Evolutionary conservation across 805 yeast genomes (phyloP).

Genomic region (Candida taoyuanica): DNA sequence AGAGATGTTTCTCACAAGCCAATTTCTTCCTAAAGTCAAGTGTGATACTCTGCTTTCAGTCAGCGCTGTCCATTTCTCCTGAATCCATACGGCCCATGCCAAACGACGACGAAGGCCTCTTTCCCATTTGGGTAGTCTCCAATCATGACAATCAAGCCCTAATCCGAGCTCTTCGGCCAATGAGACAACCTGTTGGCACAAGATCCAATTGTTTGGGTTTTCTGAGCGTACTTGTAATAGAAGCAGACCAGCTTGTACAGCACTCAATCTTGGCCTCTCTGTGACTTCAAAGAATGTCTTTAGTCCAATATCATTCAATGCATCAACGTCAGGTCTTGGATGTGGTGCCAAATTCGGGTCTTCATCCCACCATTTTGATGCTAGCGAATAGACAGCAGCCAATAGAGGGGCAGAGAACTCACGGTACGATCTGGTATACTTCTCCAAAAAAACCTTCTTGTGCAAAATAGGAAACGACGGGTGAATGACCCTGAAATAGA

Average conservation of each 20-base stretch:
- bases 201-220: slow-evolving; percentile 73
- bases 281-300: slow-evolving; percentile 64
- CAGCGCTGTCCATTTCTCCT: slow-evolving; percentile 86
- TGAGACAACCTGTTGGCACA: slow-evolving; percentile 83
- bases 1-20: slow-evolving; percentile 69
- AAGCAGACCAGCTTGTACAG: slow-evolving; percentile 85
- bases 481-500: slow-evolving; percentile 81
- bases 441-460: slow-evolving; percentile 86
- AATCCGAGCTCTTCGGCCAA: slow-evolving; percentile 87
- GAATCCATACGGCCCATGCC: slow-evolving; percentile 94
- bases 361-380: slow-evolving; percentile 89
- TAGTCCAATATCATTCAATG: slow-evolving; percentile 64
- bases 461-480: slow-evolving; percentile 91
- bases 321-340: slow-evolving; percentile 73
- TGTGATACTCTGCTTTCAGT: slow-evolving; percentile 85
- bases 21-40: slow-evolving; percentile 61
- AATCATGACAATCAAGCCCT: slow-evolving; percentile 82
- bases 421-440: slow-evolving; percentile 83
- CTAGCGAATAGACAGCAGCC: slow-evolving; percentile 86
- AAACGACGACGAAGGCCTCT: slow-evolving; percentile 79
- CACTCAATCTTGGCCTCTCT: slow-evolving; percentile 84
- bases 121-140: slow-evolving; percentile 97
- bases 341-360: slow-evolving; percentile 65
- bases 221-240: slow-evolving; percentile 56
- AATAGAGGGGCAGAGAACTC: slow-evolving; percentile 88